Percentiles rank a stretch among this genome's conserved stretches.
Conservation (phyloP, 371 early-diverging fungal genomes). For the Conidiobolus incongruus region DNA sequence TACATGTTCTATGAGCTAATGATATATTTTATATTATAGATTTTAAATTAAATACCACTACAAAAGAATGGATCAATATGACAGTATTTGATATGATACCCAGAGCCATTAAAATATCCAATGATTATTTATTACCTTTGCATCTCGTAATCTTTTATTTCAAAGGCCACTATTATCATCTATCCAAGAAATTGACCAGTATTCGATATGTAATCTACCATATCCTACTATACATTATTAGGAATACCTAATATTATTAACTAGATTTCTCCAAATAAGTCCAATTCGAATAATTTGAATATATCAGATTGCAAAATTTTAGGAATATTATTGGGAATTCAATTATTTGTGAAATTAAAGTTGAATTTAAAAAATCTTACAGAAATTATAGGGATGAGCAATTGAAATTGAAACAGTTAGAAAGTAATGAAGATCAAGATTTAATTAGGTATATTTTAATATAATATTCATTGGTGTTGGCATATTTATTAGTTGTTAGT, state of each 20-base stretch:
- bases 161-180: conserved; percentile 5
- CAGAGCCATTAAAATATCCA: background rate
- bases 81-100: background rate
- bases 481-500: background rate
- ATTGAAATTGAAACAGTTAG: background rate
- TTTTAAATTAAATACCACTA: background rate
- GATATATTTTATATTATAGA: background rate
- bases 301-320: background rate
- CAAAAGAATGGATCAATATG: too few species aligned
- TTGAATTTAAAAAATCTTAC: background rate
- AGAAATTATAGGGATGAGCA: too few species aligned
- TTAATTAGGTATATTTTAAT: background rate
- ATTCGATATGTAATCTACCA: conserved; percentile 5
- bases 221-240: too few species aligned
- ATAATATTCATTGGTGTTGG: background rate
- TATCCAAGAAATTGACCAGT: conserved; percentile 4
- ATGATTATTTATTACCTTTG: conserved; percentile 1
- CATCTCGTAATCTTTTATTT: conserved; percentile 8
- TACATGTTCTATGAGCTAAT: background rate
- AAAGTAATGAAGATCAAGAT: background rate
- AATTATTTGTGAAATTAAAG: background rate
- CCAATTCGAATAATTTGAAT: background rate
- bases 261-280: background rate
- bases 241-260: too few species aligned
- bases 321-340: background rate